These are phyloP conservation scores for Calonectria hawksworthii DNA, from an alignment of 2,329 filamentous ascomycete species.

Conservation along the genomic window DNA sequence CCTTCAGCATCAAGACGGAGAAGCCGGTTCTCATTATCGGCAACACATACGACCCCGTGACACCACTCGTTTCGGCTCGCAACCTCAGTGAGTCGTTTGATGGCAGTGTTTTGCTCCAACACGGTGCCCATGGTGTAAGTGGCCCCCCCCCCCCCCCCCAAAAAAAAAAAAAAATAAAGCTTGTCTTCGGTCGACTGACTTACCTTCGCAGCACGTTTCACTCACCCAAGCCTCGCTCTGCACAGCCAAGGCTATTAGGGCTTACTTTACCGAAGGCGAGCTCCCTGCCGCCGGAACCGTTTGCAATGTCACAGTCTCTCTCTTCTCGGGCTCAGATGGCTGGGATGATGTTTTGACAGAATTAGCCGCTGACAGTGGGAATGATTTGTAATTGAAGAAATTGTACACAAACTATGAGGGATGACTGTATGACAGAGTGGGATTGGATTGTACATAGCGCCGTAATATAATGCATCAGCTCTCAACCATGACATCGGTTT, in stretches of 20 bases:
- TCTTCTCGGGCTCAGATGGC: slow-evolving; percentile 31
- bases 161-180: too few relatives aligned
- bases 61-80: slow-evolving; percentile 53
- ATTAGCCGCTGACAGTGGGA: not conserved
- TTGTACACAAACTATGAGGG: not conserved
- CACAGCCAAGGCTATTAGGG: slow-evolving; percentile 24
- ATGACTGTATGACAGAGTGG: not conserved
- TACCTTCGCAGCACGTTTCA: slow-evolving; percentile 24
- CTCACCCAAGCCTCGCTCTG: slow-evolving; percentile 34
- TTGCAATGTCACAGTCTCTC: slow-evolving; percentile 26
- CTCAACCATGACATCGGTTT: not conserved
- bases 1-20: slow-evolving; percentile 50
- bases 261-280: slow-evolving; percentile 37
- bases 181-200: not conserved
- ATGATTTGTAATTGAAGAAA: not conserved
- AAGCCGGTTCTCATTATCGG: slow-evolving; percentile 55
- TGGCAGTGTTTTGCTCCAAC: slow-evolving; percentile 54
- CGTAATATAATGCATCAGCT: not conserved
- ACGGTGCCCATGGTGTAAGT: slow-evolving; percentile 55
- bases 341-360: slow-evolving; percentile 30
- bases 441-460: slow-evolving; percentile 1
- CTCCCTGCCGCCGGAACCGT: slow-evolving; percentile 31
- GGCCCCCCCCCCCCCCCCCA: too few relatives aligned
- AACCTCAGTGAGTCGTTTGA: slow-evolving; percentile 54
- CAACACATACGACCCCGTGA: slow-evolving; percentile 55